Conservation (phyloP, 2,329 filamentous ascomycete genomes). For the Ramichloridium luteum region DNA sequence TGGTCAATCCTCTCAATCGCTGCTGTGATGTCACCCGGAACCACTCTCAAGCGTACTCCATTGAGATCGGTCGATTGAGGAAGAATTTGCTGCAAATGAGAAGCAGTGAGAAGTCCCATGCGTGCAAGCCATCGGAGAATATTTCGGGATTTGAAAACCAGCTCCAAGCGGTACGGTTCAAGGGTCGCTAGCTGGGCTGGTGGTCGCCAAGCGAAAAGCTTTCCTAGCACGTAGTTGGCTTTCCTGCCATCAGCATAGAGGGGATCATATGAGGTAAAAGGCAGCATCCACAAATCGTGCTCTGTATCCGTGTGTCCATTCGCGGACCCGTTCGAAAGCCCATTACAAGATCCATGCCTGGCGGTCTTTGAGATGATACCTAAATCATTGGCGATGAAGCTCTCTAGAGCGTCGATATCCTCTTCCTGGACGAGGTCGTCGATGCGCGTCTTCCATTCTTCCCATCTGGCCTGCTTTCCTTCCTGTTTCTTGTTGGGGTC, state of each 20-base stretch:
- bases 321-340: background rate
- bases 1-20: constrained; percentile 55
- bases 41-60: constrained; percentile 28
- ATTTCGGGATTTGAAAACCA: constrained; percentile 28
- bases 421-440: constrained; percentile 13
- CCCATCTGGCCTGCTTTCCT: constrained; percentile 14
- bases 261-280: constrained; percentile 22
- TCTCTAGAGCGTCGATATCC: constrained; percentile 18
- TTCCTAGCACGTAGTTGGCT: constrained; percentile 43
- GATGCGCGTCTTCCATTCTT: constrained; percentile 19
- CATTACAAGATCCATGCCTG: no score
- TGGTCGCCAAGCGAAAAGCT: constrained; percentile 31
- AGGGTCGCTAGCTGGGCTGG: constrained; percentile 4
- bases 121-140: constrained; percentile 49
- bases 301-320: constrained; percentile 1
- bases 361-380: constrained; percentile 3
- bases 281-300: constrained; percentile 33
- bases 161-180: constrained; percentile 6
- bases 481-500: constrained; percentile 7
- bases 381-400: constrained; percentile 19
- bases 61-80: constrained; percentile 5
- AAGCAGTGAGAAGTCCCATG: constrained; percentile 37
- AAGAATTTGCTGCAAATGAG: constrained; percentile 33
- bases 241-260: constrained; percentile 51
- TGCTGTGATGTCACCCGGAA: constrained; percentile 47